Conservation (phyloP, 2,329 filamentous ascomycete genomes). For the Epichloe festucae region DNA sequence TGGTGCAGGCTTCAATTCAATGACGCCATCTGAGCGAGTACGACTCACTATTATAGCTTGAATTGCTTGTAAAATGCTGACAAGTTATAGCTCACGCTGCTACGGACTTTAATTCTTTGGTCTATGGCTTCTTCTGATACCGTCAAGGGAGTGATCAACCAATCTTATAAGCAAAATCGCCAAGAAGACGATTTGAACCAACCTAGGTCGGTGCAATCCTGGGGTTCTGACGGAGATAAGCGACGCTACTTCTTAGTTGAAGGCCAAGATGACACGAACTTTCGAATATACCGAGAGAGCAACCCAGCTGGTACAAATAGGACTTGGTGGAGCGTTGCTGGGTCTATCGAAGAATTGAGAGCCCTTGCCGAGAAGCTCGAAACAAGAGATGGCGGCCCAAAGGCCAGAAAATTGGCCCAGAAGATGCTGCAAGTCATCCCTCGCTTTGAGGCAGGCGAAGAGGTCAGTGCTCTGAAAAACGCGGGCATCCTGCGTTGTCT, state of each 20-base stretch:
- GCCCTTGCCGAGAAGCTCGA: constrained; percentile 63
- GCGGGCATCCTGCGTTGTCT: too few relatives aligned
- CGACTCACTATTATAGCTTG: constrained; percentile 11
- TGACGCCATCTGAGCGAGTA: constrained; percentile 75
- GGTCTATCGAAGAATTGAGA: constrained; percentile 76
- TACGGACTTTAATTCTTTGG: constrained; percentile 80
- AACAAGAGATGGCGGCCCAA: constrained; percentile 63
- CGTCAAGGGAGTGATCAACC: constrained; percentile 68
- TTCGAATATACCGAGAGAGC: constrained; percentile 87
- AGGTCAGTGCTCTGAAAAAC: constrained; percentile 40
- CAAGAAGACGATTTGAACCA: constrained; percentile 73
- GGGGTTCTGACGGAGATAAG: constrained; percentile 83
- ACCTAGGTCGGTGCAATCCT: constrained; percentile 76
- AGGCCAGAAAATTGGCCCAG: constrained; percentile 64
- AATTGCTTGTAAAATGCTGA: constrained; percentile 3
- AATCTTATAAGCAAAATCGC: constrained; percentile 77
- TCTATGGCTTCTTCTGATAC: constrained; percentile 76
- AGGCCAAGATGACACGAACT: constrained; percentile 84
- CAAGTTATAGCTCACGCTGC: constrained; percentile 55
- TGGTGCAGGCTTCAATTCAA: constrained; percentile 65
- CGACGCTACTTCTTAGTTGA: constrained; percentile 89
- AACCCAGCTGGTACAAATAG: constrained; percentile 63
- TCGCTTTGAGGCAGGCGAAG: constrained; percentile 85
- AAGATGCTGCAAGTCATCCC: constrained; percentile 71
- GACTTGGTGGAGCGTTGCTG: constrained; percentile 89